Evolutionary conservation across 2,329 filamentous ascomycete species (phyloP), one percentile per base, ranked within the genome.

Genomic region (Capronia americana): DNA sequence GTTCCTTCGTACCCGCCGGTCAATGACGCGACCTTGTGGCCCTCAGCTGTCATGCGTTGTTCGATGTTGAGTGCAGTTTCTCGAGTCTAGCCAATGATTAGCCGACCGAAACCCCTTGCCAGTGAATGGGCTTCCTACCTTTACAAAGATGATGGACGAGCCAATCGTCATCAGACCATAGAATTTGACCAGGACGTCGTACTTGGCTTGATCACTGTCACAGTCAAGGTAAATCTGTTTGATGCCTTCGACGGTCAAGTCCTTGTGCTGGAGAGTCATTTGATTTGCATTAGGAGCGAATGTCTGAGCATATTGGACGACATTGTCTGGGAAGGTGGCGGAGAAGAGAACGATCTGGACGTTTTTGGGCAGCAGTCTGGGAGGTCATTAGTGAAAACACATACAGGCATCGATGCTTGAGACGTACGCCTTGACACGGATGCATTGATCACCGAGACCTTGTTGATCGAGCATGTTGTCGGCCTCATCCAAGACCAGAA

Each of bases 381-480:
- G 63, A 50, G 12, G 23, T 75, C 82, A 78, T 70, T 63, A 65
- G 26, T 32, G 7, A 23, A n/a, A 32, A 26, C 57, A 14, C 14
- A 12, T 20, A 64, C 53, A 46, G 7, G 17, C 12, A 14, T 8
- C n/a, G n/a, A 23, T n/a, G 26, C 7, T 44, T 5, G 1, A 63
- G 23, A n/a, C 81, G 74, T 80, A 95, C 92, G 80, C 80, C 83
- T 96, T 97, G 73, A 97, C 92, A 72, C 93, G 89, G 73, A 93
- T 87, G 79, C 94, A 98, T 80, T 99, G 95, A 66, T 98, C 95
- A 60, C 95, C 95, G 63, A 99, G 84, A 59, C 95, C 94, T 80
- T 97, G 92, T 79, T 94, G 90, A 76, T 98, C 95, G 67, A 99
- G 83, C 95, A 99, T 99, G 81, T 97, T 98, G 81, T 99, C 95